These are phyloP conservation scores for Populus hybrid DNA, from an alignment of 441 rosid species.

Conservation along the genomic window DNA sequence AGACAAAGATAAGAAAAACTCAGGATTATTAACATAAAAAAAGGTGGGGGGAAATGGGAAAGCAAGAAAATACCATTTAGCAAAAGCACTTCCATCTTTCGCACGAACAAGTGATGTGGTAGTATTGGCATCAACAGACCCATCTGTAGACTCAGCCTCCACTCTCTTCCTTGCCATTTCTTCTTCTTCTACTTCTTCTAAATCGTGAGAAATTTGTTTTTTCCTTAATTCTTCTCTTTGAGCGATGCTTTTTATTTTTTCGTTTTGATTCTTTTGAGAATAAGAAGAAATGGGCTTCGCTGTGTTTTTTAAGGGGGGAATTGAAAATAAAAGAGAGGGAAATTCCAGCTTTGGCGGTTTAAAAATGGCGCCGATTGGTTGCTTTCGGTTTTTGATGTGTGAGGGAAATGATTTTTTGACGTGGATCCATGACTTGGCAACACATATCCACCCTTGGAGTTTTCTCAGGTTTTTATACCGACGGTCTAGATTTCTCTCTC, in stretches of 20 bases:
- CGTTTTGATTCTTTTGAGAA: no score
- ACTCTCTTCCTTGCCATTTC: constrained; percentile 63
- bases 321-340: not conserved
- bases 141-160: constrained; percentile 41
- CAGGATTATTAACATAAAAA: not conserved
- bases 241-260: no score
- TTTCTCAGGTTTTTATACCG: not conserved
- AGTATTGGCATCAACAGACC: not conserved
- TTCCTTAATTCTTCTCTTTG: not conserved
- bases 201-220: not conserved
- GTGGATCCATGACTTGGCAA: not conserved
- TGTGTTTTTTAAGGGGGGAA: not conserved
- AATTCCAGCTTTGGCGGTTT: not conserved
- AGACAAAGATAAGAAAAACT: not conserved
- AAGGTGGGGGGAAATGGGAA: not conserved
- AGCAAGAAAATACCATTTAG: constrained; percentile 49
- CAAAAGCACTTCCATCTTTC: constrained; percentile 80
- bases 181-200: not conserved
- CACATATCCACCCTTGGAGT: not conserved
- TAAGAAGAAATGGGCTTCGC: not conserved
- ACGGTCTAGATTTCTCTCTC: not conserved
- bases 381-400: not conserved
- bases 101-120: constrained; percentile 55
- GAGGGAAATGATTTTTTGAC: not conserved
- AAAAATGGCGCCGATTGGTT: not conserved